Evolutionary conservation across 176 grass and related monocot species (phyloP), one percentile per base, ranked within the genome.

Genomic region (Luzula sylvatica): DNA sequence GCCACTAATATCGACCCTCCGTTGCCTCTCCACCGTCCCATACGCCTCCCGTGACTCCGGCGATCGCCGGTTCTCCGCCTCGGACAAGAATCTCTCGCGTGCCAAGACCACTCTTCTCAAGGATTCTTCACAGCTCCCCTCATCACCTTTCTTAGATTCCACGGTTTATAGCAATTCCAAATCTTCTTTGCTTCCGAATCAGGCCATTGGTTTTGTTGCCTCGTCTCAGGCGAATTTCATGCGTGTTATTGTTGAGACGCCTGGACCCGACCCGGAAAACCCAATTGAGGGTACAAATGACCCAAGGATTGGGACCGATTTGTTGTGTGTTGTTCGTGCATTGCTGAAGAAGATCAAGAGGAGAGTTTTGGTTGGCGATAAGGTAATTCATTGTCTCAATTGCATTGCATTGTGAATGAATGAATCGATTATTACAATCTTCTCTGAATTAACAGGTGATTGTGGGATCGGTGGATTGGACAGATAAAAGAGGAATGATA

Each of bases 211-310:
- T 41, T 75, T 89, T 24, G 90, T 89, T 2, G 81, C 90, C 0
- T 72, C 84, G 5, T 71, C 90, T 16, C 90, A 96, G 77, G 84
- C 84, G 23, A 96, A 96, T 58, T 96, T 82, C 81, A 89, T 96
- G 90, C 80, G 74, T 58, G 90, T 96, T 55, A 78, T 89, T 46
- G 90, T 96, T 8, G 81, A 74, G 48, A 53, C 76, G 48, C 15
- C 74, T 1, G 63, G 74, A 0, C 73, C 56, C 3, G 55, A 69
- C 3, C 46, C 59, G 5, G 44, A 65, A 23, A 53, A 26, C 3
- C 23, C 40, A 22, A 40, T 46, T 9, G 13, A 55, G 20, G 5
- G 51, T 55, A 7, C 50, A 20, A 15, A 1, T 14, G 15, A 45
- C 4, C 4, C 32, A 11, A 72, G 73, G 59, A 23, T 52, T 3